A percentile compares a stretch with the other conserved stretches of the same genome.
Evolutionary conservation across 192 early-diverging fungal genomes (phyloP).

Genomic region (Haplosporangium gracile): DNA sequence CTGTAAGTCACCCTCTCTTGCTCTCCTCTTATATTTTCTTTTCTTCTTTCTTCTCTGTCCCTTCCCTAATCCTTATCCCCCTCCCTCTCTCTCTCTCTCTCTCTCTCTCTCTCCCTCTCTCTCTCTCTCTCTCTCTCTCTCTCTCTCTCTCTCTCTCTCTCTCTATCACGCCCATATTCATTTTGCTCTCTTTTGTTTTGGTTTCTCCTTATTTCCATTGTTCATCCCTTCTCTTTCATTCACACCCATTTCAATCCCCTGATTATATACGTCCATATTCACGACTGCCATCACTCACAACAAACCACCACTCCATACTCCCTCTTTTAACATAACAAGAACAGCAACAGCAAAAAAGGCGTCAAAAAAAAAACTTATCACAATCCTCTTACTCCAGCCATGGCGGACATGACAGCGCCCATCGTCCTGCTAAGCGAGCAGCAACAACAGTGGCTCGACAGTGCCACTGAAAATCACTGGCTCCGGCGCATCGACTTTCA

Average conservation of each 20-base stretch:
- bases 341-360: neutral
- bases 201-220: too few relatives aligned
- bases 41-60: neutral
- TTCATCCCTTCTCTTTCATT: neutral
- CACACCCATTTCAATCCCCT: neutral
- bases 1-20: neutral
- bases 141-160: neutral
- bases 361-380: neutral
- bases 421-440: slow-evolving; percentile 46
- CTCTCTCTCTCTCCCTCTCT: neutral
- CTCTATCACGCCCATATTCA: too few relatives aligned
- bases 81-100: neutral
- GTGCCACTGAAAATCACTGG: slow-evolving; percentile 32
- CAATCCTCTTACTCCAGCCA: neutral
- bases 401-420: slow-evolving; percentile 50
- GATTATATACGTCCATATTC: neutral
- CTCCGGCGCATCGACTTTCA: slow-evolving; percentile 45
- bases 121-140: neutral
- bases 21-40: neutral
- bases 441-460: slow-evolving; percentile 54
- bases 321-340: neutral
- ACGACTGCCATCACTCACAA: neutral
- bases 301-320: neutral
- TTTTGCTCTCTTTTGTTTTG: too few relatives aligned
- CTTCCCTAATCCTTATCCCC: neutral